Conservation (phyloP, 73 alveolate species). For the Symbiodinium natans region DNA sequence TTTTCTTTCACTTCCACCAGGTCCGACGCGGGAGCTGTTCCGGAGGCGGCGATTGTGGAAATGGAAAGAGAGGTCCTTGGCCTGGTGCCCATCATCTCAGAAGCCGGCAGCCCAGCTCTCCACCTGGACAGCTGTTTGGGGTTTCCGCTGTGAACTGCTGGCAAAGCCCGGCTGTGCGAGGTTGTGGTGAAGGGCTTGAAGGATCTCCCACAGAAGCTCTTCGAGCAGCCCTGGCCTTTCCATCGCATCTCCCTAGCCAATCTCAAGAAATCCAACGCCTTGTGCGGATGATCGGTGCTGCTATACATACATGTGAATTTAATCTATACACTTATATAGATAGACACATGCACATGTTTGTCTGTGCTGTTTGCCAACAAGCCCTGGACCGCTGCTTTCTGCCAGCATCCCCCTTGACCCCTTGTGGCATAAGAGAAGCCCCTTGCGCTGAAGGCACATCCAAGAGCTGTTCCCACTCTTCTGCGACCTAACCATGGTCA, state of each 20-base stretch:
- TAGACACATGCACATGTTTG: too few species aligned
- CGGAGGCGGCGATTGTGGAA: constrained; percentile 76
- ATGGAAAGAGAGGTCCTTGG: constrained; percentile 80
- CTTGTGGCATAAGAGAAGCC: too few species aligned
- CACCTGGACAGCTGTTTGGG: neutral
- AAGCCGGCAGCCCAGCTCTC: constrained; percentile 5
- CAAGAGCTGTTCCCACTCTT: constrained; percentile 81
- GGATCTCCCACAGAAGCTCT: constrained; percentile 84
- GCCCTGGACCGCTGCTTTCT: too few species aligned
- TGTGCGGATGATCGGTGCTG: too few species aligned
- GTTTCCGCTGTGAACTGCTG: neutral
- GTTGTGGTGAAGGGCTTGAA: constrained; percentile 77
- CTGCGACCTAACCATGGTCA: constrained; percentile 83
- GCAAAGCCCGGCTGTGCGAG: neutral
- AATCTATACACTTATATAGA: too few species aligned
- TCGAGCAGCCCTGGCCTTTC: constrained; percentile 37
- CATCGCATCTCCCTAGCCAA: too few species aligned
- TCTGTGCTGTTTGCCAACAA: too few species aligned
- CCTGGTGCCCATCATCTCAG: constrained; percentile 74
- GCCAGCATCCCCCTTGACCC: too few species aligned
- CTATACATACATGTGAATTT: too few species aligned
- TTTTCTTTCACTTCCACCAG: too few species aligned
- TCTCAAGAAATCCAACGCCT: too few species aligned
- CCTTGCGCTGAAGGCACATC: constrained; percentile 44
- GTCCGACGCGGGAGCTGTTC: too few species aligned